Conservation (phyloP, 306 rosid genomes). For the Quercus ilex region DNA sequence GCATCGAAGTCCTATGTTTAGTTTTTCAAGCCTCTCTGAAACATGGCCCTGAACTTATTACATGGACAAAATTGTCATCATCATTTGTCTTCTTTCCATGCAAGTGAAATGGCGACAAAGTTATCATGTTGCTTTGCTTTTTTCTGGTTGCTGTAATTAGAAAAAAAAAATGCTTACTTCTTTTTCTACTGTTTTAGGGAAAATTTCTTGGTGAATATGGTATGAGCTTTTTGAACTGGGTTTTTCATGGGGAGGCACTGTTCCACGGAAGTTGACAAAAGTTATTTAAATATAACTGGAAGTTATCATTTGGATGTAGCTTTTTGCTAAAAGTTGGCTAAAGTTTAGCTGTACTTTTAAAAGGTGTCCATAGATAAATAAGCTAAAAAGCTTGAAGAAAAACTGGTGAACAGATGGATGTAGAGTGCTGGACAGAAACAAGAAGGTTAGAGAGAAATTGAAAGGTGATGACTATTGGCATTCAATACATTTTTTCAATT, state of each 20-base stretch:
- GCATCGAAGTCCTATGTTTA: not conserved
- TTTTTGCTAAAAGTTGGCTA: too few species aligned
- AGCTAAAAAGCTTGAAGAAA: too few species aligned
- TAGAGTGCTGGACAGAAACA: constrained; percentile 47
- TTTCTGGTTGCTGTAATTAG: not conserved
- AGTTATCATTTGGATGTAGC: too few species aligned
- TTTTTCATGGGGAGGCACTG: constrained; percentile 35
- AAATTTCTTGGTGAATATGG: constrained; percentile 20
- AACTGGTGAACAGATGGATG: constrained; percentile 43
- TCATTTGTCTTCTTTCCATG: not conserved
- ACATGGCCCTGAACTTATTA: not conserved
- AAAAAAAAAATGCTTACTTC: not conserved
- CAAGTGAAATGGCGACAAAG: not conserved
- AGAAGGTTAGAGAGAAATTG: constrained; percentile 34
- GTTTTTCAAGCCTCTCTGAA: not conserved
- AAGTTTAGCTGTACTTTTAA: too few species aligned
- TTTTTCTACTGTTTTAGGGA: constrained; percentile 30
- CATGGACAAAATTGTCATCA: not conserved
- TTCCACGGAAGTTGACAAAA: constrained; percentile 7
- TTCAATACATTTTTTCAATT: not conserved
- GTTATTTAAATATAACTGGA: constrained; percentile 3
- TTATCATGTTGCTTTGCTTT: not conserved
- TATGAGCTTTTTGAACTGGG: constrained; percentile 44
- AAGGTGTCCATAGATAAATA: too few species aligned
- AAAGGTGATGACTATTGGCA: constrained; percentile 20